Conservation (phyloP, 1,284 basidiomycete genomes). For the Omphalotus olearius region DNA sequence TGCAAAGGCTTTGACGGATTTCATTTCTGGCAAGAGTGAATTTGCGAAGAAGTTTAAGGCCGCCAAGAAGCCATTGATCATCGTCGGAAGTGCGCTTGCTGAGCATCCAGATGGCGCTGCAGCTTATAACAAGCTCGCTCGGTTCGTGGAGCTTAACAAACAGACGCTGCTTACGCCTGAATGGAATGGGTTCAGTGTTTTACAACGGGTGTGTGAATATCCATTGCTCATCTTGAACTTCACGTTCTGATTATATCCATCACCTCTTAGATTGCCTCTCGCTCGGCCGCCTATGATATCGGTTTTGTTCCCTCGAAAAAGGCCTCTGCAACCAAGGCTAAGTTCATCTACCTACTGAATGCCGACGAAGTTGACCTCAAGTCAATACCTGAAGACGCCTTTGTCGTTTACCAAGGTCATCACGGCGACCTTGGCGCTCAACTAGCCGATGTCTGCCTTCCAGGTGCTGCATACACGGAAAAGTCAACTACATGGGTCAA, state of each 20-base stretch:
- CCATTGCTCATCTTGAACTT: conserved; percentile 3
- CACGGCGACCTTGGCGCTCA: conserved; percentile 97
- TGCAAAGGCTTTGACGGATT: conserved; percentile 75
- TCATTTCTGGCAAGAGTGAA: conserved; percentile 72
- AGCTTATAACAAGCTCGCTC: conserved; percentile 75
- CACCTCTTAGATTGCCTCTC: conserved; percentile 68
- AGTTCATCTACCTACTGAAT: conserved; percentile 97
- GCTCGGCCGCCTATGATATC: conserved; percentile 93
- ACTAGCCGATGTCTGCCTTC: conserved; percentile 93
- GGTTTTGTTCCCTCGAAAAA: conserved; percentile 86
- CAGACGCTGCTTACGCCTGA: conserved; percentile 77
- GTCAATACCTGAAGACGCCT: conserved; percentile 90
- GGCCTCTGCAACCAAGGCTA: conserved; percentile 76
- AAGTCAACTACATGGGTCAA: conserved; percentile 96
- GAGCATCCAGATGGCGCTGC: conserved; percentile 88
- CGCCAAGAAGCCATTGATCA: conserved; percentile 92
- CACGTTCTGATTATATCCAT: conserved; percentile 4
- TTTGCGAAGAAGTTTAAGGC: conserved; percentile 88
- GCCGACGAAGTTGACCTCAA: conserved; percentile 92
- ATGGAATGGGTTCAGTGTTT: conserved; percentile 94
- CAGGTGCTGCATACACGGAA: conserved; percentile 94
- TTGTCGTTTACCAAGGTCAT: conserved; percentile 99
- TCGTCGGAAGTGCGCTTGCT: conserved; percentile 84
- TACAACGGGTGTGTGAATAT: conserved; percentile 73
- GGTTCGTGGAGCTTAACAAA: conserved; percentile 80